phyloP scores from a whole-genome alignment of 2,329 filamentous ascomycete genomes.

The Alternaria angustiovoidea region DNA sequence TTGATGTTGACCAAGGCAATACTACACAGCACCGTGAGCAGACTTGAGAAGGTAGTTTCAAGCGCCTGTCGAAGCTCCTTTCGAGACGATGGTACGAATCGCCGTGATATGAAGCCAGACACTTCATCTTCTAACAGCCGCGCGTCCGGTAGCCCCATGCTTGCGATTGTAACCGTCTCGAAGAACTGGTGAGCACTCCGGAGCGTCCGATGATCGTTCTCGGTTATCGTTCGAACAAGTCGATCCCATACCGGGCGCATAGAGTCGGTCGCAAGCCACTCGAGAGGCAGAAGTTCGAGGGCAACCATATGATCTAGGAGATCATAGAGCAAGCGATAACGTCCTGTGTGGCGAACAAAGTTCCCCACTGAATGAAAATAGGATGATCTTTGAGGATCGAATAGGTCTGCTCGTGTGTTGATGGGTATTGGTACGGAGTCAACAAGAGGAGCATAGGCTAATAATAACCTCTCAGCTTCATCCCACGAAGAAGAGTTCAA shows the following conservation, averaged over 20 bases:
- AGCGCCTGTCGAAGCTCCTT: slow-evolving; percentile 44
- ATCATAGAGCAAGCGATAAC: slow-evolving; percentile 46
- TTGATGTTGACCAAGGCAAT: slow-evolving; percentile 39
- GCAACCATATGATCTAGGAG: slow-evolving; percentile 45
- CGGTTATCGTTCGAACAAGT: slow-evolving; percentile 43
- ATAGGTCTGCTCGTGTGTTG: slow-evolving; percentile 38
- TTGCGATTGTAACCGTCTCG: slow-evolving; percentile 38
- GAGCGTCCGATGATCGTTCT: slow-evolving; percentile 36
- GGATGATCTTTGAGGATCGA: slow-evolving; percentile 33
- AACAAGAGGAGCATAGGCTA: slow-evolving; percentile 35
- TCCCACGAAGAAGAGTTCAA: slow-evolving; percentile 42
- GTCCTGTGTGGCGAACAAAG: slow-evolving; percentile 41
- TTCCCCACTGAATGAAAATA: slow-evolving; percentile 38
- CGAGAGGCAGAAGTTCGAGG: slow-evolving; percentile 45
- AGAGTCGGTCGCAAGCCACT: slow-evolving; percentile 49
- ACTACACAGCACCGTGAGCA: slow-evolving; percentile 45
- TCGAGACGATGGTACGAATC: slow-evolving; percentile 35
- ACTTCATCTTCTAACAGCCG: slow-evolving; percentile 30
- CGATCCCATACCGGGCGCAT: slow-evolving; percentile 49
- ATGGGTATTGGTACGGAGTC: slow-evolving; percentile 36
- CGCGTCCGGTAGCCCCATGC: slow-evolving; percentile 40
- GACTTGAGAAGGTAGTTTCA: slow-evolving; percentile 46
- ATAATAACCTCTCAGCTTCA: slow-evolving; percentile 46
- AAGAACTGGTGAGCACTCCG: slow-evolving; percentile 41
- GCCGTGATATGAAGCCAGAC: slow-evolving; percentile 26